Evolutionary conservation across 306 rosid species (phyloP), one percentile per base, ranked within the genome.

Genomic region (Benincasa hispida): DNA sequence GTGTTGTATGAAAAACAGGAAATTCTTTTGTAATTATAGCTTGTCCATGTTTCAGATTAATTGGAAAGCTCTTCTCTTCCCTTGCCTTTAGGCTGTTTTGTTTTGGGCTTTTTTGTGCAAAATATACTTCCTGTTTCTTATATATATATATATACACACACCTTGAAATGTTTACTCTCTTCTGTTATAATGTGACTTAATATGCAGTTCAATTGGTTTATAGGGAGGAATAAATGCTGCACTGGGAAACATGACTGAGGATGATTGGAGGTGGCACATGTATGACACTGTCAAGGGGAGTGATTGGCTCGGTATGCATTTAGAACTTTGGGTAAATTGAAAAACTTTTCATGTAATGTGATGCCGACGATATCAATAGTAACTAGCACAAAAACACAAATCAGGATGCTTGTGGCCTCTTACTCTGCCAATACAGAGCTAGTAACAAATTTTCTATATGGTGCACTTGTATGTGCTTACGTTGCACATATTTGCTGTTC

Each of bases 201-300:
- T 53, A 41, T 30, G 21, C 39, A 15, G 21, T 21, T 53, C 27
- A 2, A 79, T 61, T 78, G 57, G 79, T 81, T 61, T 70, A 24
- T 18, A 92, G 98, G 98, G 98, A 56, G 96, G 98, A 79, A 92
- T 92, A 80, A 92, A 92, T 86, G 98, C 98, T 84, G 98, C 98
- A 45, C 76, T 92, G 79, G 98, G 96, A 78, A 90, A 92, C 77
- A 90, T 92, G 98, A 58, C 83, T 11, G 98, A 90, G 85, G 98
- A 92, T 85, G 98, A 92, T 87, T 92, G 98, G 98, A 90, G 96
- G 89, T 92, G 98, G 98, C 98, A 92, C 87, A 90, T 92, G 96
- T 92, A 92, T 37, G 98, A 90, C 85, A 92, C 98, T 13, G 98
- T 92, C 82, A 92, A 92, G 80, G 98, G 98, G 87, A 92, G 98